A percentile compares a stretch with the other conserved stretches of the same genome.
Evolutionary conservation across 225 moss, liverwort and hornwort genomes (phyloP).

Genomic region (Takakia lepidozioides): DNA sequence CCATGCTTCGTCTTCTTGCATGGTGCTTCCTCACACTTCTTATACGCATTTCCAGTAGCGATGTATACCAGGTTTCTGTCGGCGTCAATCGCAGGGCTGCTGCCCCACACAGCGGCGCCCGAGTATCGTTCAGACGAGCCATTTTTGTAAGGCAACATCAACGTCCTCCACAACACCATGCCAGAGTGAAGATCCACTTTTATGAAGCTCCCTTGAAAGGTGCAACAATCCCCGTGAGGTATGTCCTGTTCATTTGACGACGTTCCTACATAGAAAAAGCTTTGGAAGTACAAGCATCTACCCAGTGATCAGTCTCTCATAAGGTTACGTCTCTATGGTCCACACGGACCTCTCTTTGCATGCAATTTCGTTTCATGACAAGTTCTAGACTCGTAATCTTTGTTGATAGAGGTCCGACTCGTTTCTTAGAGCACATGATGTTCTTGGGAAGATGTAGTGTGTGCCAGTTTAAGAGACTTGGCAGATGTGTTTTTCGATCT

Average conservation of each 20-base stretch:
- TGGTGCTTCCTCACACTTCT: constrained; percentile 2
- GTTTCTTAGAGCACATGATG: too few species aligned
- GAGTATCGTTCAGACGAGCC: constrained; percentile 4
- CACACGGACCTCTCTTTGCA: too few species aligned
- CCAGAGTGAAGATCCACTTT: constrained; percentile 11
- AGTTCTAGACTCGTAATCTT: too few species aligned
- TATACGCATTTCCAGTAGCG: constrained; percentile 16
- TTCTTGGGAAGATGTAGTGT: too few species aligned
- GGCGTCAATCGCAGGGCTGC: constrained; percentile 17
- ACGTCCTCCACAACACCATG: constrained; percentile 7
- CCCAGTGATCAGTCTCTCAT: too few species aligned
- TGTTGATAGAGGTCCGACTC: too few species aligned
- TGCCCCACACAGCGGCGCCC: constrained; percentile 16
- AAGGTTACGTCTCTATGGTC: too few species aligned
- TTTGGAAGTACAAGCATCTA: too few species aligned
- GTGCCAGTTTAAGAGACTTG: too few species aligned
- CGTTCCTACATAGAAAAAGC: constrained; percentile 8
- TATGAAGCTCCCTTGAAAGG: constrained; percentile 11
- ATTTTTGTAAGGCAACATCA: constrained; percentile 17
- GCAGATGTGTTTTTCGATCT: too few species aligned
- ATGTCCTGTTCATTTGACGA: constrained; percentile 8
- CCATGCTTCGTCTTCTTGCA: constrained; percentile 9
- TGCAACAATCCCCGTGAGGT: constrained; percentile 10
- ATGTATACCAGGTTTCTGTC: constrained; percentile 11
- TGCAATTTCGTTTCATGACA: too few species aligned